These are phyloP conservation scores for Chaetomium olivaceum DNA, from an alignment of 2,329 filamentous ascomycete genomes.

Conservation along the genomic window DNA sequence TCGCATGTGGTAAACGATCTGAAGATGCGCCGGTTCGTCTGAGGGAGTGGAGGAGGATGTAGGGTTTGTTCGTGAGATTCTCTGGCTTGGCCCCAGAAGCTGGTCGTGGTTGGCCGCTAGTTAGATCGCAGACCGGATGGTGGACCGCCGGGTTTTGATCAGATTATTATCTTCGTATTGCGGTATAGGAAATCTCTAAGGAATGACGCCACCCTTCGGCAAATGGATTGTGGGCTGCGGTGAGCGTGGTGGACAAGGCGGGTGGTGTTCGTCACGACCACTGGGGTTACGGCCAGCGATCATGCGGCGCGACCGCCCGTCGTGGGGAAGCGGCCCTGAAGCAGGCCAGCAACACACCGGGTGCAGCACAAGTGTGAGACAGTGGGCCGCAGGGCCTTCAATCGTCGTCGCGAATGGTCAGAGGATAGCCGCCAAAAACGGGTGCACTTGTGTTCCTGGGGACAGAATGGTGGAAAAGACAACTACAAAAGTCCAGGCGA, in stretches of 20 bases:
- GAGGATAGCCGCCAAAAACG: conserved; percentile 12
- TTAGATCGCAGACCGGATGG: conserved; percentile 8
- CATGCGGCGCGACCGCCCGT: conserved; percentile 23
- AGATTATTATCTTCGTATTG: conserved; percentile 1
- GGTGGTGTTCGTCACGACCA: conserved; percentile 5
- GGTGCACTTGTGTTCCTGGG: conserved; percentile 5
- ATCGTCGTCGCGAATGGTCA: conserved; percentile 16
- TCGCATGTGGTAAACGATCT: conserved; percentile 23
- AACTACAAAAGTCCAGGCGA: conserved; percentile 6
- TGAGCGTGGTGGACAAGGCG: conserved; percentile 1
- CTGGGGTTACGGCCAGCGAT: conserved; percentile 21
- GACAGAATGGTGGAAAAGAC: neutral
- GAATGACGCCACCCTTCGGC: conserved; percentile 15
- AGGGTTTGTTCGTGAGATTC: neutral
- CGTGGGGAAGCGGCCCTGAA: conserved; percentile 19
- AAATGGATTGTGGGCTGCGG: neutral
- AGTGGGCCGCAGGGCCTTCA: conserved; percentile 13
- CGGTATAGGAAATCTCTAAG: conserved; percentile 12
- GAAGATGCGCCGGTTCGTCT: conserved; percentile 10
- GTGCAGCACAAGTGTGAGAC: conserved; percentile 26
- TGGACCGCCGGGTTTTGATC: neutral
- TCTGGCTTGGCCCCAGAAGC: neutral
- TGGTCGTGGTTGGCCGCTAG: conserved; percentile 1
- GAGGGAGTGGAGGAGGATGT: neutral
- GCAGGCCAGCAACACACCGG: conserved; percentile 14